Conservation (phyloP, 2,329 filamentous ascomycete genomes). For the Chaetomiaceae sp. region DNA sequence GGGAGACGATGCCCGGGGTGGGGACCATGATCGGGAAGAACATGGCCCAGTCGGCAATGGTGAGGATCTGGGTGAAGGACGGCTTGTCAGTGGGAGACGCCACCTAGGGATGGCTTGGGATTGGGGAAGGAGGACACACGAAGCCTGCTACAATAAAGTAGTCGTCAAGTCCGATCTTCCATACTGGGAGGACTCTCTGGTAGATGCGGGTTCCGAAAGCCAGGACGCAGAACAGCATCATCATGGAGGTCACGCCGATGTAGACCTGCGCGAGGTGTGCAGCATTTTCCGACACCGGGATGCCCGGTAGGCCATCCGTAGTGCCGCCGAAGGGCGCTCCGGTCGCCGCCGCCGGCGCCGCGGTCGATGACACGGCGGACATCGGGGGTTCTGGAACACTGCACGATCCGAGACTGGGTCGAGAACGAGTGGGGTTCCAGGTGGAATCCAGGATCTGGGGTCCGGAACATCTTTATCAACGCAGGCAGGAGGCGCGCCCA, state of each 20-base stretch:
- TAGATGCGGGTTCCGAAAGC: constrained; percentile 19
- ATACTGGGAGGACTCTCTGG: constrained; percentile 18
- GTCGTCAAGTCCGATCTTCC: constrained; percentile 20
- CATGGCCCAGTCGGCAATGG: constrained; percentile 17
- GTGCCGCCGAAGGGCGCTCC: background rate
- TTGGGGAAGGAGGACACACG: constrained; percentile 5
- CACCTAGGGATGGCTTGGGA: background rate
- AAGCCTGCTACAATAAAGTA: constrained; percentile 19
- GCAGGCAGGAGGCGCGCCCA: background rate
- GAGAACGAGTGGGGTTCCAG: background rate
- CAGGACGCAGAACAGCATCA: constrained; percentile 13
- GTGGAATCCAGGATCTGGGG: constrained; percentile 2
- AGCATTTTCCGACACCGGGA: constrained; percentile 9
- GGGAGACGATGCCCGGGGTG: constrained; percentile 5
- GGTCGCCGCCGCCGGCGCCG: background rate
- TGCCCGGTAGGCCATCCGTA: background rate
- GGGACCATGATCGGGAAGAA: constrained; percentile 15
- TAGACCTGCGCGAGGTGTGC: constrained; percentile 14
- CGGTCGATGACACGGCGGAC: constrained; percentile 1
- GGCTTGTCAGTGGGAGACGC: background rate
- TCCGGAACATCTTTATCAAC: background rate
- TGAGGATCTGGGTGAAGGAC: constrained; percentile 10
- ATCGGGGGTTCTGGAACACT: background rate
- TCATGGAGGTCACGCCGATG: constrained; percentile 13
- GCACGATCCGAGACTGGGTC: background rate